Evolutionary conservation across 371 early-diverging fungal species (phyloP).

Genomic region (Mucor indicus): DNA sequence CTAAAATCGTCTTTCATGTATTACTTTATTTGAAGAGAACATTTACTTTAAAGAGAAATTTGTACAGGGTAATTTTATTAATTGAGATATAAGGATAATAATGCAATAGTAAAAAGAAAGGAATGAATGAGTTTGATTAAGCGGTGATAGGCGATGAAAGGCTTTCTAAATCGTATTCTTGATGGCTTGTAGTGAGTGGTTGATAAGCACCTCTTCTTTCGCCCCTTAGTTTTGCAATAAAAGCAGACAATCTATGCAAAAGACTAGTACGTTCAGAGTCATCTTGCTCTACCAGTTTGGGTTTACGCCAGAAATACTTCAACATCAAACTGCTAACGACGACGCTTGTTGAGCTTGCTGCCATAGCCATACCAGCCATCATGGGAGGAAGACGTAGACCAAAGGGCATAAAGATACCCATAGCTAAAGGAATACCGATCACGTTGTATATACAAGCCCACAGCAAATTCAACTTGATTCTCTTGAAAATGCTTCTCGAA

Average conservation of each 20-base stretch:
- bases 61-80: too few species aligned
- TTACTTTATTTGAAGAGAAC: too few species aligned
- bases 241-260: not conserved
- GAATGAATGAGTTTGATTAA: too few species aligned
- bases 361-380: conserved; percentile 94
- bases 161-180: conserved; percentile 11
- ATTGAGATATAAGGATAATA: too few species aligned
- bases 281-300: conserved; percentile 17
- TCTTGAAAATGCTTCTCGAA: conserved; percentile 75
- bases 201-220: conserved; percentile 9
- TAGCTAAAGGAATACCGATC: conserved; percentile 90
- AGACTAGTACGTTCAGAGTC: not conserved
- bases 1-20: too few species aligned
- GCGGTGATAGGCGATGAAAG: too few species aligned
- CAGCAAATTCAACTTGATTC: conserved; percentile 82
- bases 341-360: conserved; percentile 89
- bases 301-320: conserved; percentile 61
- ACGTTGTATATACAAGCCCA: conserved; percentile 92
- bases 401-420: conserved; percentile 88
- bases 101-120: too few species aligned
- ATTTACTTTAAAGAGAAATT: too few species aligned
- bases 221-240: not conserved
- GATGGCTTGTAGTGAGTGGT: not conserved
- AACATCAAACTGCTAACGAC: conserved; percentile 86
- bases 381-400: conserved; percentile 85